These are phyloP conservation scores for Erodium maritimum DNA, from an alignment of 345 rosid genomes.

Conservation along the genomic window DNA sequence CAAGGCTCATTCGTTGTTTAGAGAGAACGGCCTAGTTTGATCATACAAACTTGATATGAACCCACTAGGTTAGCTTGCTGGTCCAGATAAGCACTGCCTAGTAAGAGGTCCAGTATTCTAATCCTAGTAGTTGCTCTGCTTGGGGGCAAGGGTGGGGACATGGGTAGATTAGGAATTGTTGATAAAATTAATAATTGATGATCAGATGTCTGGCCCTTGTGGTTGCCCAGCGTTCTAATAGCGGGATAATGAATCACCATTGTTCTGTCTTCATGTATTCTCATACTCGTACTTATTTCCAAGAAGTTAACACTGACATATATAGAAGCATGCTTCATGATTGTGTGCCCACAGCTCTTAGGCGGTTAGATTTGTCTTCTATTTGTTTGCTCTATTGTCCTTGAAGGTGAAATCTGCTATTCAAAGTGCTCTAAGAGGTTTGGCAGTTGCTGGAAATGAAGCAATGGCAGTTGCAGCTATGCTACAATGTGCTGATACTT, in stretches of 20 bases:
- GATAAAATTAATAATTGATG: too few relatives aligned
- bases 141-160: too few relatives aligned
- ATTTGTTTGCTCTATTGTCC: constrained; percentile 5
- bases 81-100: too few relatives aligned
- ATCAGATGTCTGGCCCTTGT: too few relatives aligned
- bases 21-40: background rate
- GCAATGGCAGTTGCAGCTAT: constrained; percentile 53
- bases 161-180: too few relatives aligned
- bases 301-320: background rate
- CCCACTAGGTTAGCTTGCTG: background rate
- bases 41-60: background rate
- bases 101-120: too few relatives aligned
- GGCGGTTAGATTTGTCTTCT: background rate
- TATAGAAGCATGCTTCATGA: background rate
- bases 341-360: background rate
- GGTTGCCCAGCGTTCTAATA: too few relatives aligned
- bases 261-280: background rate
- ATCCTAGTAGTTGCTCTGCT: too few relatives aligned
- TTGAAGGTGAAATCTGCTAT: constrained; percentile 51
- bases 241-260: too few relatives aligned
- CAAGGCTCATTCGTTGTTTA: background rate
- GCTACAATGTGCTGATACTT: constrained; percentile 36
- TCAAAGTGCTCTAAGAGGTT: constrained; percentile 28
- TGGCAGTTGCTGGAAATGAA: constrained; percentile 40
- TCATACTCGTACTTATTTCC: background rate